Percentiles rank a stretch among this genome's conserved stretches.
Evolutionary conservation across 257 asterid species (phyloP).

Genomic region (Fraxinus anomala): DNA sequence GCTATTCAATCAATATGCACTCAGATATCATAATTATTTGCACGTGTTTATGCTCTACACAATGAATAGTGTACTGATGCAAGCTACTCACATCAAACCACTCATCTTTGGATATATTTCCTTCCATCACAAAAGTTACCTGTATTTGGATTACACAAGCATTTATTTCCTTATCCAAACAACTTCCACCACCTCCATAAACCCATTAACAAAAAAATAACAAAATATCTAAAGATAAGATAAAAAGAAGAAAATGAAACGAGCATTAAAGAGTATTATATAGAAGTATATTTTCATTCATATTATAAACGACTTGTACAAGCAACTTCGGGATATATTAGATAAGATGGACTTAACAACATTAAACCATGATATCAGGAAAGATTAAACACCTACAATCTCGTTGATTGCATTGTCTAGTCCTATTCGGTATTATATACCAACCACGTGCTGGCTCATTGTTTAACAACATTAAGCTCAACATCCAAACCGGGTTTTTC

Average conservation of each 20-base stretch:
- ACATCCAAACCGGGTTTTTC: constrained; percentile 35
- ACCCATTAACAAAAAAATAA: not conserved
- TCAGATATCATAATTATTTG: not conserved
- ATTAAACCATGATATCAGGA: not conserved
- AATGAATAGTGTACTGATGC: too few relatives aligned
- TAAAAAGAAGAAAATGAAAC: not conserved
- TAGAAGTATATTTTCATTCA: not conserved
- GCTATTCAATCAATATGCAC: not conserved
- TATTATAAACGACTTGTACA: not conserved
- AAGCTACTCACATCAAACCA: too few relatives aligned
- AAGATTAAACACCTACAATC: not conserved
- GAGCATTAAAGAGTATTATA: not conserved
- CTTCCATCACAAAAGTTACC: not conserved
- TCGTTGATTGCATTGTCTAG: not conserved
- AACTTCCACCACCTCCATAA: not conserved
- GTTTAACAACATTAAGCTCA: constrained; percentile 41
- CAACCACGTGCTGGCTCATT: not conserved
- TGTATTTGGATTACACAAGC: not conserved
- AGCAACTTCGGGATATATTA: not conserved
- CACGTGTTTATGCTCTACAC: too few relatives aligned
- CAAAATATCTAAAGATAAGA: not conserved
- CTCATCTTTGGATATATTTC: too few relatives aligned
- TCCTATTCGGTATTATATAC: too few relatives aligned
- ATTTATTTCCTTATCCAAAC: not conserved
- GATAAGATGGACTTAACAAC: not conserved